Conservation (phyloP, 2,329 filamentous ascomycete species). For the Botrytis fragariae region DNA sequence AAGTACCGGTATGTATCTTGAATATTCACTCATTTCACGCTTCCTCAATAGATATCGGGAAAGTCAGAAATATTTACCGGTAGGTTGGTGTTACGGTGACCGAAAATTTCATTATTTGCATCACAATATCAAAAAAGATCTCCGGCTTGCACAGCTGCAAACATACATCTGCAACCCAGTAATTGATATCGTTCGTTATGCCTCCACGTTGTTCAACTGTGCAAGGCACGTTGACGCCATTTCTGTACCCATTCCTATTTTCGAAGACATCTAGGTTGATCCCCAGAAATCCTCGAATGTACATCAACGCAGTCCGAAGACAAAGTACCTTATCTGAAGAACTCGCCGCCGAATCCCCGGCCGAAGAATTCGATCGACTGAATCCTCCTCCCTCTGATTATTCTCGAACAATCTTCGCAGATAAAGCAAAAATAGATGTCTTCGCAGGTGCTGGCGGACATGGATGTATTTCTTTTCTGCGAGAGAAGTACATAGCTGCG, state of each 20-base stretch:
- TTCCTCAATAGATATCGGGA: slow-evolving; percentile 1
- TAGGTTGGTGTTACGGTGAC: slow-evolving; percentile 17
- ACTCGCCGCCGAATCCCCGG: slow-evolving; percentile 19
- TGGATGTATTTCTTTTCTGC: slow-evolving; percentile 90
- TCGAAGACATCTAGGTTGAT: slow-evolving; percentile 18
- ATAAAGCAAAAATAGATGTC: slow-evolving; percentile 76
- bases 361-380: slow-evolving; percentile 52
- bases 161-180: slow-evolving; percentile 6
- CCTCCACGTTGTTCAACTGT: slow-evolving; percentile 36
- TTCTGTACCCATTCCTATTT: slow-evolving; percentile 38
- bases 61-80: not conserved
- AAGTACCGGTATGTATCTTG: not conserved
- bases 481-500: slow-evolving; percentile 84
- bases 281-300: slow-evolving; percentile 17
- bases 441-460: slow-evolving; percentile 80
- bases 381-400: slow-evolving; percentile 86
- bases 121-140: slow-evolving; percentile 2
- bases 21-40: not conserved
- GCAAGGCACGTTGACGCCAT: slow-evolving; percentile 37
- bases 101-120: slow-evolving; percentile 12
- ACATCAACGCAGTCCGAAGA: slow-evolving; percentile 25
- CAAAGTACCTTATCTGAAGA: slow-evolving; percentile 25
- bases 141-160: slow-evolving; percentile 7
- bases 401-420: slow-evolving; percentile 76
- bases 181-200: slow-evolving; percentile 26